phyloP scores from a whole-genome alignment of 768 basidiomycete genomes.

The Cystobasidium ongulense region DNA sequence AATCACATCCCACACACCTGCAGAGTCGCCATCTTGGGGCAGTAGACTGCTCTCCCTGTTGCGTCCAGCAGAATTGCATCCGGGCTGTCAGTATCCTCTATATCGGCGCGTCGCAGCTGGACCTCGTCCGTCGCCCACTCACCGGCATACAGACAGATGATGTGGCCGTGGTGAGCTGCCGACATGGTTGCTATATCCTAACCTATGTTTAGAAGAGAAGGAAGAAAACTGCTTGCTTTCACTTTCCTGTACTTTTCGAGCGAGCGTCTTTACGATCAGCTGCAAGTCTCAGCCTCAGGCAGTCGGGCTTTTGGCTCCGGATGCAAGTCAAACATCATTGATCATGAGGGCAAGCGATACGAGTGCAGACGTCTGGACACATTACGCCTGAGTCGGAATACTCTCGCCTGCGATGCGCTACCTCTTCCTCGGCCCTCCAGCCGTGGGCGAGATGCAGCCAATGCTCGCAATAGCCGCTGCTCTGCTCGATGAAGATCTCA shows the following conservation, averaged over 20 bases:
- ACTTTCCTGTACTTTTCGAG: too few relatives aligned
- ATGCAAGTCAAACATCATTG: too few relatives aligned
- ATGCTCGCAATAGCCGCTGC: neutral
- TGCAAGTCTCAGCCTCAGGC: too few relatives aligned
- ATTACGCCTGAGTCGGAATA: too few relatives aligned
- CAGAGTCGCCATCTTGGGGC: conserved; percentile 3
- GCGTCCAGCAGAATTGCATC: neutral
- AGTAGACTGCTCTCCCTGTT: conserved; percentile 25
- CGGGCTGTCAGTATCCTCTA: neutral
- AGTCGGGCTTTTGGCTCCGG: neutral
- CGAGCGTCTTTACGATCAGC: too few relatives aligned
- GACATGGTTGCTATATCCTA: neutral
- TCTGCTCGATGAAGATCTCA: neutral
- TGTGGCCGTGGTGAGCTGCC: conserved; percentile 12
- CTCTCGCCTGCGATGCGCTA: neutral
- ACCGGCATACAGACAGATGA: conserved; percentile 31
- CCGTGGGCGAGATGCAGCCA: conserved; percentile 10
- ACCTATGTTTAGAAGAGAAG: neutral
- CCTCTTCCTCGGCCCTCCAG: conserved; percentile 9
- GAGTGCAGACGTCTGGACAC: too few relatives aligned
- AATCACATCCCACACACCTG: neutral
- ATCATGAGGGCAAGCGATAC: too few relatives aligned
- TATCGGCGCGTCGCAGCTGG: neutral
- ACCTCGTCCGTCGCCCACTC: neutral
- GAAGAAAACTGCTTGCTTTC: too few relatives aligned